A percentile compares a stretch with the other conserved stretches of the same genome.
These are phyloP conservation scores for Leptomonas seymouri DNA, from an alignment of 208 protist genomes.

Conservation along the genomic window DNA sequence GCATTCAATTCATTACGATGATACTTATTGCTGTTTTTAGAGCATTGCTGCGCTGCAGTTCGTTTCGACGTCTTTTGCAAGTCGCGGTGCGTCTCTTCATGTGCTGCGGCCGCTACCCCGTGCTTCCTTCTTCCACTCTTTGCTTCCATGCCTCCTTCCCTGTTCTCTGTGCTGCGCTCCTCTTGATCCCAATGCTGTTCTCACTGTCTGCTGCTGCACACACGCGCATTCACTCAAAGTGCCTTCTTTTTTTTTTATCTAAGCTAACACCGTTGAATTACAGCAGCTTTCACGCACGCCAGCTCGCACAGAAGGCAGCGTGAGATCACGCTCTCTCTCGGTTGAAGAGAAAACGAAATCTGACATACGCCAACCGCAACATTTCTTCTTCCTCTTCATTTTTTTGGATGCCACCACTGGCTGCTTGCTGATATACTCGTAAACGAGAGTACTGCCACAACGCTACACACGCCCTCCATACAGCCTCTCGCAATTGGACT, in stretches of 20 bases:
- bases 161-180: background rate
- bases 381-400: too few relatives aligned
- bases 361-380: too few relatives aligned
- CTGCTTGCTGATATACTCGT: too few relatives aligned
- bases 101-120: background rate
- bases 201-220: background rate
- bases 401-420: too few relatives aligned
- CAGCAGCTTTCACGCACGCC: constrained; percentile 6
- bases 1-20: background rate
- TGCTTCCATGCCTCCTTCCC: constrained; percentile 3
- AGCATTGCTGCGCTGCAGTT: too few relatives aligned
- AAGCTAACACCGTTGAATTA: background rate
- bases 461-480: too few relatives aligned
- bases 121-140: constrained; percentile 3
- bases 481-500: too few relatives aligned
- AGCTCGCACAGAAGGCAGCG: constrained; percentile 5
- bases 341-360: background rate
- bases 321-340: background rate
- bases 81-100: too few relatives aligned
- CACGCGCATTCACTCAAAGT: background rate
- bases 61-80: too few relatives aligned
- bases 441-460: too few relatives aligned
- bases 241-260: too few relatives aligned
- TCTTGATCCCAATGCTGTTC: background rate
- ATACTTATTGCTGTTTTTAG: too few relatives aligned